A percentile compares a stretch with the other conserved stretches of the same genome.
These are phyloP conservation scores for Fragilariopsis cylindrus DNA, from an alignment of 108 stramenopile species.

Conservation along the genomic window DNA sequence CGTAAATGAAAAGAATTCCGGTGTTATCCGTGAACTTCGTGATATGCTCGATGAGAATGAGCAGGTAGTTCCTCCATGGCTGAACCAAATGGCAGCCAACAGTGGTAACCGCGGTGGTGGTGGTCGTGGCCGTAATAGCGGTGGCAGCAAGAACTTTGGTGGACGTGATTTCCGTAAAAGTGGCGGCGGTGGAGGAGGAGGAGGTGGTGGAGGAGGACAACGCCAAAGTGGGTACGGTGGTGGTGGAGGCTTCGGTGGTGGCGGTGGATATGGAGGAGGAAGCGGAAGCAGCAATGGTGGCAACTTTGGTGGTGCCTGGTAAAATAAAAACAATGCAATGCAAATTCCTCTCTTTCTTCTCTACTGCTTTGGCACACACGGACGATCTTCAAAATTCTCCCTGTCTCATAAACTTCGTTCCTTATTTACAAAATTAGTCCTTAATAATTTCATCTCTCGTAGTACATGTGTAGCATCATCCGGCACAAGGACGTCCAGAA, in stretches of 20 bases:
- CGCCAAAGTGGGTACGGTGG: slow-evolving; percentile 27
- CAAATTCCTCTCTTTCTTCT: too few relatives aligned
- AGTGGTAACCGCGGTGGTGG: slow-evolving; percentile 53
- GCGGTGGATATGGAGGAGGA: slow-evolving; percentile 47
- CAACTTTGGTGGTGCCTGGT: slow-evolving; percentile 61
- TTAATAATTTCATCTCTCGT: too few relatives aligned
- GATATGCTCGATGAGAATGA: slow-evolving; percentile 86
- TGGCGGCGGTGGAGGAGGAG: slow-evolving; percentile 57
- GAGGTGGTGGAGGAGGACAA: slow-evolving; percentile 25
- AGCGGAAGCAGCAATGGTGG: slow-evolving; percentile 50
- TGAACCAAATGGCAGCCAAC: slow-evolving; percentile 75
- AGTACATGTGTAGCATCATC: too few relatives aligned
- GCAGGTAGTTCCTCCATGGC: slow-evolving; percentile 82
- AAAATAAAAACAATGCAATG: background rate
- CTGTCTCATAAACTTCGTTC: too few relatives aligned
- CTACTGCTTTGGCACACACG: too few relatives aligned
- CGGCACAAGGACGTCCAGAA: too few relatives aligned
- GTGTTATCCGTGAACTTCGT: slow-evolving; percentile 74
- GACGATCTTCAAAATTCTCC: too few relatives aligned
- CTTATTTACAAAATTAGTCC: too few relatives aligned
- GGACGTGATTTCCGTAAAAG: slow-evolving; percentile 44
- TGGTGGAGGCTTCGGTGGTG: slow-evolving; percentile 52
- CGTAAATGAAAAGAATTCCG: slow-evolving; percentile 88
- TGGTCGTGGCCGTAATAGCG: slow-evolving; percentile 30
- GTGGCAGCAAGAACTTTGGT: slow-evolving; percentile 30